Conservation (phyloP, 169 alveolate genomes). For the Toxoplasma gondii region DNA sequence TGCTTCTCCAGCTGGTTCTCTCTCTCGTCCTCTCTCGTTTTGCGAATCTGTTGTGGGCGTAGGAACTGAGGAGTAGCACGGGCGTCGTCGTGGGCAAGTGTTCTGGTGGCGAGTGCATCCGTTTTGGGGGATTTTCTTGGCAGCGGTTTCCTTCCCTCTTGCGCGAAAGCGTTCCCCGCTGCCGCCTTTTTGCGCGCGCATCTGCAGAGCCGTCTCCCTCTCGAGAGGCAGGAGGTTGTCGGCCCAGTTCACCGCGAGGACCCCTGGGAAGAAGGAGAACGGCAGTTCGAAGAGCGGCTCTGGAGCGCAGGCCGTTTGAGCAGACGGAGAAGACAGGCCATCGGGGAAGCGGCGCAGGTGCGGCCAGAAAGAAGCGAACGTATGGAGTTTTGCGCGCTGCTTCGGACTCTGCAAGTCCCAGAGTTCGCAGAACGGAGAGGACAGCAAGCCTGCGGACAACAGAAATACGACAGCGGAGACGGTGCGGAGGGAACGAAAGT, state of each 20-base stretch:
- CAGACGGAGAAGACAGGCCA: neutral
- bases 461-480: neutral
- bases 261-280: neutral
- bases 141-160: neutral
- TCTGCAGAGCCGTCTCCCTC: neutral
- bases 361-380: conserved; percentile 37
- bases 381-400: conserved; percentile 2
- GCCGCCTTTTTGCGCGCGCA: neutral
- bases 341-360: conserved; percentile 39
- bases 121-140: neutral
- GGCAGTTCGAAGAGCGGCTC: conserved; percentile 20
- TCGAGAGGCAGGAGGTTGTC: conserved; percentile 22
- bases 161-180: neutral
- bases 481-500: neutral
- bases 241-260: neutral
- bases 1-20: no score
- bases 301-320: neutral
- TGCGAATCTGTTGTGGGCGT: neutral
- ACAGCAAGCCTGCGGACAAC: conserved; percentile 31
- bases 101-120: neutral
- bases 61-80: neutral
- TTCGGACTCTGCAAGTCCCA: conserved; percentile 36
- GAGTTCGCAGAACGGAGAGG: conserved; percentile 27
- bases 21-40: neutral
- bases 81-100: neutral